A percentile compares a stretch with the other conserved stretches of the same genome.
phyloP scores from a whole-genome alignment of 2,329 filamentous ascomycete genomes.

The Arthrobotrys pseudoclavata region DNA sequence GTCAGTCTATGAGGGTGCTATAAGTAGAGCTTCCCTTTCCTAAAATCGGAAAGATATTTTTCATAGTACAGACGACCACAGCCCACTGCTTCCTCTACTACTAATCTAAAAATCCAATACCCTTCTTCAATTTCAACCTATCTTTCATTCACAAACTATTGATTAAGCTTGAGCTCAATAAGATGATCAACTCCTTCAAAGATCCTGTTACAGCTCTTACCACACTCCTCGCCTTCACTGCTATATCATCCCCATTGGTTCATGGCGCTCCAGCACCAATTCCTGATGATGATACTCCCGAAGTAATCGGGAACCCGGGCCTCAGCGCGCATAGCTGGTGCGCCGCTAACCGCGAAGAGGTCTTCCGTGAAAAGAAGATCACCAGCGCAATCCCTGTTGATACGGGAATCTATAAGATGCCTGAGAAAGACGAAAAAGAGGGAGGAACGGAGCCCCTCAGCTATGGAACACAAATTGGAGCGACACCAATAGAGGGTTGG shows the following conservation, averaged over 20 bases:
- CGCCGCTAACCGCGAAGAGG: constrained; percentile 1
- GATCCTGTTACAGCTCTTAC: background rate
- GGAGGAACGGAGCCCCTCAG: background rate
- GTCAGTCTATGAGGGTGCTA: background rate
- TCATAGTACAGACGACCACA: background rate
- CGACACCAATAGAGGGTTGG: no score
- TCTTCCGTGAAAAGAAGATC: background rate
- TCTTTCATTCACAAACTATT: background rate
- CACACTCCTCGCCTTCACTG: background rate
- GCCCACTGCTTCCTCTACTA: background rate
- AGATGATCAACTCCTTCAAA: constrained; percentile 9
- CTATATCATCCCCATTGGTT: background rate
- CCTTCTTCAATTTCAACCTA: background rate
- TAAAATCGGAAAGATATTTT: background rate
- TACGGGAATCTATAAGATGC: background rate
- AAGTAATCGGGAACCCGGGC: constrained; percentile 16
- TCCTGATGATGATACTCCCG: constrained; percentile 12
- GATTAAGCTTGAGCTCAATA: background rate
- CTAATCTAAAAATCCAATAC: background rate
- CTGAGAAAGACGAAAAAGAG: background rate
- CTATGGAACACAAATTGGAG: no score
- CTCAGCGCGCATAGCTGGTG: constrained; percentile 40
- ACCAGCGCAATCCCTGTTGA: background rate
- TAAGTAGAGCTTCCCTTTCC: background rate
- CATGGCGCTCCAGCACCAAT: constrained; percentile 16